These are phyloP conservation scores for Nectriaceae sp. DNA, from an alignment of 2,329 filamentous ascomycete genomes.

Conservation along the genomic window DNA sequence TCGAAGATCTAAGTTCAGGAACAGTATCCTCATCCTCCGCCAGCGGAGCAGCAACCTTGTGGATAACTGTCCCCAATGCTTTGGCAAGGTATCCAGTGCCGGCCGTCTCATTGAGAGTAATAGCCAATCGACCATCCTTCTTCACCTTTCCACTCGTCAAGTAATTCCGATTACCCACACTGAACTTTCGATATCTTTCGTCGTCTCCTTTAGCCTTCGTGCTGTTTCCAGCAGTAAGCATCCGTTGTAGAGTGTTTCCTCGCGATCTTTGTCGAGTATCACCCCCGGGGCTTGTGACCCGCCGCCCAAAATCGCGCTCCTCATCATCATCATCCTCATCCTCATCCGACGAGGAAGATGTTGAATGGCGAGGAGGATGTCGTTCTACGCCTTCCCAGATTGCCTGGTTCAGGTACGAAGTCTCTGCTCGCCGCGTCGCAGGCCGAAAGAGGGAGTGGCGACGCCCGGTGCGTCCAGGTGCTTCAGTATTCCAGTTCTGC, in stretches of 20 bases:
- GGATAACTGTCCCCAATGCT: conserved; percentile 65
- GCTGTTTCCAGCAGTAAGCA: conserved; percentile 5
- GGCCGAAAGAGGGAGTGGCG: conserved; percentile 3
- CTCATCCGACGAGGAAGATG: conserved; percentile 5
- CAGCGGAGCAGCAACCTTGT: conserved; percentile 31
- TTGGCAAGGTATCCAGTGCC: conserved; percentile 74
- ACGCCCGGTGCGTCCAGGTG: neutral
- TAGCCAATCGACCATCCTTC: conserved; percentile 69
- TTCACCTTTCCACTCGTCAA: conserved; percentile 66
- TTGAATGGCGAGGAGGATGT: conserved; percentile 22
- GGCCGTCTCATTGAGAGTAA: conserved; percentile 70
- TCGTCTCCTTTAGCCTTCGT: conserved; percentile 21
- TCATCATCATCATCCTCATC: conserved; percentile 9
- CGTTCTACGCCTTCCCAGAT: conserved; percentile 20
- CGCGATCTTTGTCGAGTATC: conserved; percentile 1
- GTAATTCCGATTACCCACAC: conserved; percentile 65
- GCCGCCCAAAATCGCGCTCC: neutral
- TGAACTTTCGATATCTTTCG: conserved; percentile 43
- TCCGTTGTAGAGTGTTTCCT: neutral
- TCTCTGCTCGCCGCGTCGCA: neutral
- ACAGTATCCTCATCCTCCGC: conserved; percentile 4
- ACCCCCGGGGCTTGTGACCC: neutral
- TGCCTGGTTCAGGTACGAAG: conserved; percentile 31
- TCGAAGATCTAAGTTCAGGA: conserved; percentile 14
- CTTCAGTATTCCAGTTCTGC: conserved; percentile 5